Percentiles rank a stretch among this genome's conserved stretches.
phyloP scores from a whole-genome alignment of 2,329 filamentous ascomycete species.

The Lecanicillium sp. region DNA sequence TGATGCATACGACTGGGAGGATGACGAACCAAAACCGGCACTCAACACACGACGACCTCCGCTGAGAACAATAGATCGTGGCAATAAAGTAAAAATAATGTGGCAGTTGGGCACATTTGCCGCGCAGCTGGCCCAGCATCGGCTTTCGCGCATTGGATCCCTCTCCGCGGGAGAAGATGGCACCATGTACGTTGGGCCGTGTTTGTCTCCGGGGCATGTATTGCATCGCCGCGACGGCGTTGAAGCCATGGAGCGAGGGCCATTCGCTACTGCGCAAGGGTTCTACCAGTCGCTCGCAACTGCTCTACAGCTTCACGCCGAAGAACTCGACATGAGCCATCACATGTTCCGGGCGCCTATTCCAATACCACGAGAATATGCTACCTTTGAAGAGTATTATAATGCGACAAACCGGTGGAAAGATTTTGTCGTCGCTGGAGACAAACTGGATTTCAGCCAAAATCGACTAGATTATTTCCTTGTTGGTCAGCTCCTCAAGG shows the following conservation, averaged over 20 bases:
- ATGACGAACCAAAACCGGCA: neutral
- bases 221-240: neutral
- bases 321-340: conserved; percentile 17
- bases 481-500: conserved; percentile 15
- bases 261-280: conserved; percentile 15
- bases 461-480: conserved; percentile 18
- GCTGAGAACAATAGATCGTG: neutral
- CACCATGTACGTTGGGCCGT: neutral
- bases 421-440: conserved; percentile 15
- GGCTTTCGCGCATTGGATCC: neutral
- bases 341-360: conserved; percentile 17
- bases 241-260: neutral
- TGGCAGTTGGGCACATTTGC: neutral
- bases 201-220: neutral
- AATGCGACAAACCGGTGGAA: conserved; percentile 17
- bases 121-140: neutral
- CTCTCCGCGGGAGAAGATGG: neutral
- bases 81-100: neutral
- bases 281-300: conserved; percentile 14
- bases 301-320: conserved; percentile 16
- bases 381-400: conserved; percentile 10
- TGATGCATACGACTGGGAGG: neutral
- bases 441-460: conserved; percentile 13
- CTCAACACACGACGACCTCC: too few relatives aligned
- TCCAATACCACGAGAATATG: conserved; percentile 12